phyloP scores from a whole-genome alignment of 2,329 filamentous ascomycete species.

The Colletotrichum acutatum region DNA sequence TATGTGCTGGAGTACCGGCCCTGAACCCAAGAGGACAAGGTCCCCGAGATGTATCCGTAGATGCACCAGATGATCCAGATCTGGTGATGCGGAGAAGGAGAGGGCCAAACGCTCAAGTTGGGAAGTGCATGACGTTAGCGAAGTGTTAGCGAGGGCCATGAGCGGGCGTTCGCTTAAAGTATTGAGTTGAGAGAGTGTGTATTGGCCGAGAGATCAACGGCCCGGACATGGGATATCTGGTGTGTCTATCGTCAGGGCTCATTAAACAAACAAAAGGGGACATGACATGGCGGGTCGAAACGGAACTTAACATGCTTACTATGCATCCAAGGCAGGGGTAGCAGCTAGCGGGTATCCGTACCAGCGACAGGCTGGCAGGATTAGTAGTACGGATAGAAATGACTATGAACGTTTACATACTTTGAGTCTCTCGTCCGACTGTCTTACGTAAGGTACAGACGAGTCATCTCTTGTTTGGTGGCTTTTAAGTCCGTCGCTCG shows the following conservation, averaged over 20 bases:
- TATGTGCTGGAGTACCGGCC: constrained; percentile 79
- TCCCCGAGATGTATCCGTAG: not conserved
- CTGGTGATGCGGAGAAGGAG: not conserved
- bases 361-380: not conserved
- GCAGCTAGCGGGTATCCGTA: not conserved
- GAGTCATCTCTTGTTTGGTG: not conserved
- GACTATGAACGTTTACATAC: not conserved
- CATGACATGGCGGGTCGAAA: constrained; percentile 22
- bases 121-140: not conserved
- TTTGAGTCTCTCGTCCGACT: not conserved
- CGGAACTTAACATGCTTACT: constrained; percentile 16
- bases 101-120: not conserved
- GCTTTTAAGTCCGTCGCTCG: not conserved
- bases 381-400: not conserved
- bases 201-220: constrained; percentile 26
- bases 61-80: not conserved
- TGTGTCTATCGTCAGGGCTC: constrained; percentile 7
- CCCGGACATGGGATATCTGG: constrained; percentile 5
- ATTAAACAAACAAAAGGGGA: constrained; percentile 25
- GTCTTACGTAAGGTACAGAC: not conserved
- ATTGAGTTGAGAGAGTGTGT: constrained; percentile 3
- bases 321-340: constrained; percentile 1
- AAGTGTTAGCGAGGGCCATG: constrained; percentile 12
- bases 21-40: constrained; percentile 34
- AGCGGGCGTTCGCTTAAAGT: constrained; percentile 23